Evolutionary conservation across 345 rosid species (phyloP).

Genomic region (Hibiscus trionum): DNA sequence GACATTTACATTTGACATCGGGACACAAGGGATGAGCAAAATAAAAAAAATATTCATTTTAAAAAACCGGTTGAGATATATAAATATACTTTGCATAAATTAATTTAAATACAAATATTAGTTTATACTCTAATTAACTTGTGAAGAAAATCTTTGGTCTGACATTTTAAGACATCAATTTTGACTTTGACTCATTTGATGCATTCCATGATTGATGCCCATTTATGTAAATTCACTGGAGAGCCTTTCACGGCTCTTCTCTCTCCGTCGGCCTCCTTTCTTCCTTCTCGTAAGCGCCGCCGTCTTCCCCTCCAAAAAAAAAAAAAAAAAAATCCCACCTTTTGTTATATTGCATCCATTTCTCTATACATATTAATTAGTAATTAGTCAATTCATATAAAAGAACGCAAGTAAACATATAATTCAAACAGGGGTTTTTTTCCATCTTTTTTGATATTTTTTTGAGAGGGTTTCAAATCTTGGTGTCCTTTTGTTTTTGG

Average conservation of each 20-base stretch:
- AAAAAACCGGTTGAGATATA: too few species aligned
- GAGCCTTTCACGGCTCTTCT: background rate
- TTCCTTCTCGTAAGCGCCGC: background rate
- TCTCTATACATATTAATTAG: background rate
- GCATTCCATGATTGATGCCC: background rate
- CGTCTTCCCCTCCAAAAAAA: background rate
- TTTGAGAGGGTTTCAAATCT: background rate
- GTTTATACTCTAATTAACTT: too few species aligned
- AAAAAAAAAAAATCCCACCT: background rate
- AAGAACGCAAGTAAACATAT: background rate
- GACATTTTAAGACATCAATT: slow-evolving; percentile 4
- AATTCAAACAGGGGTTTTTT: background rate
- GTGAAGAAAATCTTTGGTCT: background rate
- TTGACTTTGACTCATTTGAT: background rate
- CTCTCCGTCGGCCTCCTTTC: background rate
- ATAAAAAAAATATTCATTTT: too few species aligned
- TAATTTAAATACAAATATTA: too few species aligned
- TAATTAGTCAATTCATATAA: background rate
- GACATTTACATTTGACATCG: too few species aligned
- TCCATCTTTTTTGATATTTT: too few species aligned
- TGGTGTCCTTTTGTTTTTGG: background rate
- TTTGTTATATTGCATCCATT: background rate
- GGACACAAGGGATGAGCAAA: too few species aligned
- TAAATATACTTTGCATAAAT: too few species aligned
- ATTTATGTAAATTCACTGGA: background rate